Conservation (phyloP, 768 basidiomycete species). For the Krasilnikovozyma curviuscula region DNA sequence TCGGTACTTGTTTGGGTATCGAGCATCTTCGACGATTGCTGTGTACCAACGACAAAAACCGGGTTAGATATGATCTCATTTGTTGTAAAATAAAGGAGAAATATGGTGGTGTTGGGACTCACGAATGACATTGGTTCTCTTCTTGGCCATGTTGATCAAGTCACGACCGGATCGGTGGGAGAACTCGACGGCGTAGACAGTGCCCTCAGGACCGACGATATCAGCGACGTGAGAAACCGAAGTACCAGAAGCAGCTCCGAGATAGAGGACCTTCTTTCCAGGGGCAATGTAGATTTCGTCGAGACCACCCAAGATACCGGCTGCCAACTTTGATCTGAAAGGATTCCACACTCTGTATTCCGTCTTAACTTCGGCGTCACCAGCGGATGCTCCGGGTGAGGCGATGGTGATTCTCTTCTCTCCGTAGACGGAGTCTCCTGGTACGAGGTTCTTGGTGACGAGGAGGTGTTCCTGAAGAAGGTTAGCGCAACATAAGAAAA, state of each 20-base stretch:
- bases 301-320: conserved; percentile 86
- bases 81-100: neutral
- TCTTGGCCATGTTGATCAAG: conserved; percentile 97
- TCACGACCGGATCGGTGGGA: conserved; percentile 91
- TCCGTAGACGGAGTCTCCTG: conserved; percentile 93
- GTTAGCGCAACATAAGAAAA: neutral
- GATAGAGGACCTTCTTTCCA: conserved; percentile 87
- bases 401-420: conserved; percentile 42
- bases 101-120: conserved; percentile 30
- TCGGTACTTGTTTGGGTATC: conserved; percentile 86
- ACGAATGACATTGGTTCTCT: conserved; percentile 97
- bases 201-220: conserved; percentile 90
- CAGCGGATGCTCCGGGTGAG: conserved; percentile 32
- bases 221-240: conserved; percentile 98
- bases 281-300: conserved; percentile 83
- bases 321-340: conserved; percentile 89
- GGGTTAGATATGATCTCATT: neutral
- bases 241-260: conserved; percentile 94
- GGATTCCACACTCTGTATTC: conserved; percentile 99
- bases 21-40: conserved; percentile 96
- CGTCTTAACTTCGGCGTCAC: conserved; percentile 43
- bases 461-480: conserved; percentile 58
- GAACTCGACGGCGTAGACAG: conserved; percentile 97
- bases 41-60: neutral
- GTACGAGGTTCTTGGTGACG: conserved; percentile 93